These are phyloP conservation scores for Hericium rajendrae DNA, from an alignment of 768 basidiomycete genomes.

Conservation along the genomic window DNA sequence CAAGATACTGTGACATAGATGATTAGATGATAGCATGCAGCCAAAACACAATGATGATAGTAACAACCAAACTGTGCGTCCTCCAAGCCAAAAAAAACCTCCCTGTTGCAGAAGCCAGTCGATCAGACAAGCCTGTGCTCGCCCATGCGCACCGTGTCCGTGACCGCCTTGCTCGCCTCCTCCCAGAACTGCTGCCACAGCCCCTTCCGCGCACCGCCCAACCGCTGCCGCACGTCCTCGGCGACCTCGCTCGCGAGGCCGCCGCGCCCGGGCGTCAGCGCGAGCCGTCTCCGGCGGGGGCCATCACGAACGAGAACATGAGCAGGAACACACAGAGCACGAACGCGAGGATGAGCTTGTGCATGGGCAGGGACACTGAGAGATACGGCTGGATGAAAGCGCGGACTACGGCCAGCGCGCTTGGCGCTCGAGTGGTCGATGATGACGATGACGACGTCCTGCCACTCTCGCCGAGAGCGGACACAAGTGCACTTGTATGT, in stretches of 20 bases:
- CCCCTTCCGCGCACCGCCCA: constrained; percentile 5
- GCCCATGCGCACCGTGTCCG: constrained; percentile 13
- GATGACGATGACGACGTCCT: neutral
- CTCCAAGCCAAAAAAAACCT: too few species aligned
- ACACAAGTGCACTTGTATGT: neutral
- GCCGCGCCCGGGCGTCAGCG: neutral
- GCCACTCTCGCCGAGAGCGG: neutral
- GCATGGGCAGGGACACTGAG: neutral
- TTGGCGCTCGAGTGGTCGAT: neutral
- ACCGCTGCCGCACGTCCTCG: constrained; percentile 9
- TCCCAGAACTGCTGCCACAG: constrained; percentile 6
- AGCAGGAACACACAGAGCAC: constrained; percentile 9
- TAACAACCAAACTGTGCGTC: too few species aligned
- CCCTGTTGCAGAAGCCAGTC: too few species aligned
- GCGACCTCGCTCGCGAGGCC: neutral
- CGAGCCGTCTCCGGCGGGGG: constrained; percentile 1
- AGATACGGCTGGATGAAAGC: constrained; percentile 5
- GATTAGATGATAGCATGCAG: too few species aligned
- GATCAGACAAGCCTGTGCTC: constrained; percentile 12
- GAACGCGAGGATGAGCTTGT: constrained; percentile 1
- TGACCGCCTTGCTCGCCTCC: constrained; percentile 8
- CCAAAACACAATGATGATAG: too few species aligned
- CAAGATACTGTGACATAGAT: too few species aligned
- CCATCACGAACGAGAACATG: constrained; percentile 6
- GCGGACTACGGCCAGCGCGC: constrained; percentile 1